Evolutionary conservation across 1,284 basidiomycete species (phyloP), one percentile per base, ranked within the genome.

Genomic region (Pseudozyma sp.): DNA sequence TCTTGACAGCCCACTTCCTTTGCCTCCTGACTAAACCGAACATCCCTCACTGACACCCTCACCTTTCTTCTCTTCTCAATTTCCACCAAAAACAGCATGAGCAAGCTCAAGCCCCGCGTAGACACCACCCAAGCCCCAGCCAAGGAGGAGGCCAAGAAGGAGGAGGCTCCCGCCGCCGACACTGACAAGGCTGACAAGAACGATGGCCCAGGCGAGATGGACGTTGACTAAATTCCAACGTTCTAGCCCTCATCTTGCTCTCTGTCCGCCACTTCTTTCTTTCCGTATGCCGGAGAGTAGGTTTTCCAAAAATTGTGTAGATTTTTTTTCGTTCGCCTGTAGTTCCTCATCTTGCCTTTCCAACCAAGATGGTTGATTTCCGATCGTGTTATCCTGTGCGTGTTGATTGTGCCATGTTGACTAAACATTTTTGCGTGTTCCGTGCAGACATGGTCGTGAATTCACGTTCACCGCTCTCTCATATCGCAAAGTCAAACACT

Each of bases 141-240:
- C 25, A 67, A 70, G 52, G 52, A 63, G 62, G 62, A 71, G 6
- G 60, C 50, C n/a, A 59, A 77, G 63, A 64, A 72, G 60, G 58
- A 62, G 11, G 59, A 72, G 45, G 19, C 42, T 36, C 25, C 25
- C 25, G 25, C 25, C 25, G 11, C 51, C 14, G 19, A 44, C 35
- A 43, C 54, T 19, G 62, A 53, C 35, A 50, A 70, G 5, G 67
- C 58, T n/a, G 60, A 63, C 49, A 59, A 70, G 61, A 43, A 40
- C 49, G 76, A 74, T 19, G 72, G 68, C 48, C 73, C 72, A 19
- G 73, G 70, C 34, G 78, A 83, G 72, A 83, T 83, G 82, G 82
- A 83, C 50, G 81, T 83, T 52, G 82, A 83, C 58, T 83, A 52
- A 59, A 42, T 38, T n/a, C 6, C 3, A 36, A 16, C 31, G n/a